phyloP scores from a whole-genome alignment of 2,329 filamentous ascomycete genomes.

The Paecilomyces niveus region DNA sequence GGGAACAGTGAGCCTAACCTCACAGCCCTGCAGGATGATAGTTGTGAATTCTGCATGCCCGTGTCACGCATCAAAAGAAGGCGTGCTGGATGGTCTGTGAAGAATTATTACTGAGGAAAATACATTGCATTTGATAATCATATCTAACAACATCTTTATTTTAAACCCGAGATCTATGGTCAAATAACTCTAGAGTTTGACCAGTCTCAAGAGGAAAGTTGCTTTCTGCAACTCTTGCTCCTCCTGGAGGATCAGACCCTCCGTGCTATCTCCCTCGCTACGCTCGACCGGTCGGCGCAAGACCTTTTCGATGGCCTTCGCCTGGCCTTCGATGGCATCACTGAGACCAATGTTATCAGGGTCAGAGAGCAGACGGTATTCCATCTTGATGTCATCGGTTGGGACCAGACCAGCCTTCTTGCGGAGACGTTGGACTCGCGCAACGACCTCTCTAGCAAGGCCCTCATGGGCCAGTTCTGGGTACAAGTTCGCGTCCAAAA shows the following conservation, averaged over 20 bases:
- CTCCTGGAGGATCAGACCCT: conserved; percentile 65
- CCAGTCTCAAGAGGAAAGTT: conserved; percentile 66
- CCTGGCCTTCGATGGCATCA: conserved; percentile 62
- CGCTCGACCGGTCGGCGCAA: conserved; percentile 70
- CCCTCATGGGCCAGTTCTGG: conserved; percentile 84
- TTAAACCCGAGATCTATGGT: not conserved
- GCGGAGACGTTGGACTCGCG: conserved; percentile 82
- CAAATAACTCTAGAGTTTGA: conserved; percentile 55
- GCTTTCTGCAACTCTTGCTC: conserved; percentile 81
- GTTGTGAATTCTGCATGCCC: no score
- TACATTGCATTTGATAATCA: not conserved
- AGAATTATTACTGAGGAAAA: conserved; percentile 1
- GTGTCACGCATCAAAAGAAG: not conserved
- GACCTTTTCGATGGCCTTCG: conserved; percentile 64
- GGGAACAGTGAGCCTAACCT: no score
- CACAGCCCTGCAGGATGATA: no score
- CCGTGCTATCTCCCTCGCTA: conserved; percentile 50
- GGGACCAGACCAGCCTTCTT: conserved; percentile 89
- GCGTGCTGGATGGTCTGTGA: not conserved
- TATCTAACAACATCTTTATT: not conserved
- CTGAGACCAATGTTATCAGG: conserved; percentile 68
- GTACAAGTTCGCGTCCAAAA: conserved; percentile 77
- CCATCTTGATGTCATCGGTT: conserved; percentile 94
- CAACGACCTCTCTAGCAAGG: conserved; percentile 83
- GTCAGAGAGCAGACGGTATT: conserved; percentile 75